A percentile compares a stretch with the other conserved stretches of the same genome.
Conservation (phyloP, 2,329 filamentous ascomycete species). For the Exophiala viscosa region DNA sequence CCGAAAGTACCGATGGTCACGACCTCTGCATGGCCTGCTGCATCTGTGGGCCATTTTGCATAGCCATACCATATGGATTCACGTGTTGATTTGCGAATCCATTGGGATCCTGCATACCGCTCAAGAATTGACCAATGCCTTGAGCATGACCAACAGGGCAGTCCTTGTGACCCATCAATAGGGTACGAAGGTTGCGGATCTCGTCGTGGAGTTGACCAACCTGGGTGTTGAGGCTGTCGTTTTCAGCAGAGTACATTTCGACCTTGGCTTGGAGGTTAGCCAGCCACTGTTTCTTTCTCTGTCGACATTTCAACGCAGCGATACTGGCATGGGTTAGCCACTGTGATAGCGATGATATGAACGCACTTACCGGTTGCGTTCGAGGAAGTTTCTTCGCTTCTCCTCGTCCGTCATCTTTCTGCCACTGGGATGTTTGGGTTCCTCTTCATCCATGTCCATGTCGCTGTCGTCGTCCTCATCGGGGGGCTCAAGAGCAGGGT, state of each 20-base stretch:
- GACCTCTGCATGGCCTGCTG: constrained; percentile 29
- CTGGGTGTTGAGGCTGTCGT: constrained; percentile 78
- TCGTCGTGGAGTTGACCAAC: constrained; percentile 85
- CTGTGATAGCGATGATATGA: neutral
- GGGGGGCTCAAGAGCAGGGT: constrained; percentile 41
- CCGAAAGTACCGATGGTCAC: constrained; percentile 8
- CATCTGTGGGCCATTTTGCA: constrained; percentile 34
- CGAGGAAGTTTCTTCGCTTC: constrained; percentile 96
- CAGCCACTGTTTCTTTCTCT: constrained; percentile 98
- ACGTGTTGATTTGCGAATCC: constrained; percentile 34
- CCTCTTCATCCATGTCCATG: constrained; percentile 54
- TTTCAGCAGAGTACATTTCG: constrained; percentile 86
- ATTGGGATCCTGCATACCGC: constrained; percentile 35
- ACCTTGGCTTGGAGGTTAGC: constrained; percentile 92
- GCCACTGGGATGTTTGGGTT: constrained; percentile 38
- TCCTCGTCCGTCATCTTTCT: constrained; percentile 98
- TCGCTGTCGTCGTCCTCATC: constrained; percentile 58
- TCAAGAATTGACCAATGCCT: constrained; percentile 50
- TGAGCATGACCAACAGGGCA: constrained; percentile 90
- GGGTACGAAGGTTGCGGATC: constrained; percentile 88
- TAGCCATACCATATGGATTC: constrained; percentile 43
- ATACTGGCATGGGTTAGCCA: constrained; percentile 58
- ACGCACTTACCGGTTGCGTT: constrained; percentile 77
- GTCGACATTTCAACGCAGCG: constrained; percentile 91
- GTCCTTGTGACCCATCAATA: constrained; percentile 91